Percentiles rank a stretch among this genome's conserved stretches.
Evolutionary conservation across 139 green algal genomes (phyloP).

Genomic region (Volvox africanus): DNA sequence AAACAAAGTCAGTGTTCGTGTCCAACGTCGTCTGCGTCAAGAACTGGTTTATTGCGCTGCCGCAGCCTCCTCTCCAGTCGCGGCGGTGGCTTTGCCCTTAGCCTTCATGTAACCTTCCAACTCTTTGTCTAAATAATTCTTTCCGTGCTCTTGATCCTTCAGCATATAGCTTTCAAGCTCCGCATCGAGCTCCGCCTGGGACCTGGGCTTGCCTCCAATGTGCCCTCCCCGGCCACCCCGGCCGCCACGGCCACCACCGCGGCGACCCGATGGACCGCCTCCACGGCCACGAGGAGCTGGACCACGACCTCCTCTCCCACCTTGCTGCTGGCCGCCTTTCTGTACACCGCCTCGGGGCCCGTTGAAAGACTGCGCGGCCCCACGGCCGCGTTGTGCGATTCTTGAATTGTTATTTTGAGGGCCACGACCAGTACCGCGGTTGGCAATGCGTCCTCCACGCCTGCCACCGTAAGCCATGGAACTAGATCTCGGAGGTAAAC

Average conservation of each 20-base stretch:
- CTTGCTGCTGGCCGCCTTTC: slow-evolving; percentile 28
- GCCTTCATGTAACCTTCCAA: slow-evolving; percentile 54
- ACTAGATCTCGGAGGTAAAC: not conserved
- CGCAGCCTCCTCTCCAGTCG: not conserved
- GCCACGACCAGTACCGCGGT: slow-evolving; percentile 17
- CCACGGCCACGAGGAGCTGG: slow-evolving; percentile 4
- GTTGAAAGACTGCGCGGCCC: not conserved
- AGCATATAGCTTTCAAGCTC: slow-evolving; percentile 59
- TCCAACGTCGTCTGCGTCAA: not conserved
- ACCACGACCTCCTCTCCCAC: slow-evolving; percentile 6
- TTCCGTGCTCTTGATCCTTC: slow-evolving; percentile 49
- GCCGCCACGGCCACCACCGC: slow-evolving; percentile 41
- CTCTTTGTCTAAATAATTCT: slow-evolving; percentile 50
- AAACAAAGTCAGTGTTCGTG: not conserved
- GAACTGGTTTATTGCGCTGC: slow-evolving; percentile 1
- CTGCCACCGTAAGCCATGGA: slow-evolving; percentile 4
- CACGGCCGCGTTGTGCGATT: not conserved
- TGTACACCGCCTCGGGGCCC: slow-evolving; percentile 24
- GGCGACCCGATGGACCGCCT: slow-evolving; percentile 6
- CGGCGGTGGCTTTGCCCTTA: slow-evolving; percentile 9
- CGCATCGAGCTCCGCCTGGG: slow-evolving; percentile 48
- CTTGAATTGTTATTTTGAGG: not conserved
- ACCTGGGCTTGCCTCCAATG: slow-evolving; percentile 27
- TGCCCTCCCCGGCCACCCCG: slow-evolving; percentile 28
- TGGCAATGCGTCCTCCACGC: not conserved